Evolutionary conservation across 306 rosid species (phyloP), one percentile per base, ranked within the genome.

Genomic region (Biancaea sappan): DNA sequence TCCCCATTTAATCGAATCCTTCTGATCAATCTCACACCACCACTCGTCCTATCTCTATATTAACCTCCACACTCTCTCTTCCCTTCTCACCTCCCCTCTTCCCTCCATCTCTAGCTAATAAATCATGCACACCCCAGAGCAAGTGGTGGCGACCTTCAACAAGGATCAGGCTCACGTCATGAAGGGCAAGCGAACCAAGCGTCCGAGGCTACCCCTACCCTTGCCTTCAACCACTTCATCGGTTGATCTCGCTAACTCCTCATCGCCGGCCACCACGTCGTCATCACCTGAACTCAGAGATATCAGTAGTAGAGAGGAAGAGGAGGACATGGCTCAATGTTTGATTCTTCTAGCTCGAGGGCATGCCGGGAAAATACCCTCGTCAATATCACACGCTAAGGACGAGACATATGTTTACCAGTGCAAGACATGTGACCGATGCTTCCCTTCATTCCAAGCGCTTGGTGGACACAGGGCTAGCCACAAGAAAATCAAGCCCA

Each of bases 401-500:
- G 62, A 56, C 2, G 62, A 37, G 21, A 4, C n/a, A 56, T 26
- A 56, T 52, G 60, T 83, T 32, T 89, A 88, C 34, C 75, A 86
- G 69, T 94, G 98, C 86, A 94, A 91, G 83, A 94, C 98, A 16
- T 94, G 98, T 64, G 62, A 88, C 63, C 74, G 91, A 26, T 74
- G 90, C 69, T 94, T 94, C 69, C 80, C 88, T 57, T 94, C 98
- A 1, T 94, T 89, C 53, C 98, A 91, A 83, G 96, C 98, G 0
- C 91, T 91, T 6, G 98, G 98, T 4, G 98, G 98, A 35, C 98
- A 94, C 61, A 80, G 98, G 78, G 89, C 98, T 2, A 91, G 97
- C 50, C 96, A 94, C 83, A 94, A 79, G 84, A 94, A 85, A 60
- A 85, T 83, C 0, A 93, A 86, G 75, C 28, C 69, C 28, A 64